These are phyloP conservation scores for Phalaenopsis aphrodite DNA, from an alignment of 106 monocot genomes.

Conservation along the genomic window DNA sequence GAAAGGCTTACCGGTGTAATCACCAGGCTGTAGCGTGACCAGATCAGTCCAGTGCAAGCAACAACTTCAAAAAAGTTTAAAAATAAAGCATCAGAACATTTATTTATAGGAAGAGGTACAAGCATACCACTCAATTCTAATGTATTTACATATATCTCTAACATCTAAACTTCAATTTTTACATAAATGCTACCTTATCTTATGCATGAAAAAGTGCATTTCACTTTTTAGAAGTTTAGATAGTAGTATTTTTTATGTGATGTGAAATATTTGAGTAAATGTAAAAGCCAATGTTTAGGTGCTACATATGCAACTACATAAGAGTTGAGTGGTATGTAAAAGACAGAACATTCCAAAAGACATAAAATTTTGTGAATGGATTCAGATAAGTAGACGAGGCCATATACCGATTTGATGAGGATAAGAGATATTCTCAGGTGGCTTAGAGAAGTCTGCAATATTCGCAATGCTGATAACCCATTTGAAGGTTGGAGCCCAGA, in stretches of 20 bases:
- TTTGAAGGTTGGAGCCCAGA: conserved; percentile 95
- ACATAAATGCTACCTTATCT: too few relatives aligned
- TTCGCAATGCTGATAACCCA: conserved; percentile 94
- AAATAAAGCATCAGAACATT: conserved; percentile 1
- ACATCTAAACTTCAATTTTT: too few relatives aligned
- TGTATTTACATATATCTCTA: too few relatives aligned
- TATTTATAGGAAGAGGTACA: not conserved
- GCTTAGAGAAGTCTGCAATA: conserved; percentile 71
- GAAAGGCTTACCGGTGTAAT: conserved; percentile 59
- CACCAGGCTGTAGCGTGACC: conserved; percentile 79
- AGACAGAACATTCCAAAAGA: not conserved
- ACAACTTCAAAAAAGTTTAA: conserved; percentile 45
- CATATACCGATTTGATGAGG: conserved; percentile 81
- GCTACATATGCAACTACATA: too few relatives aligned
- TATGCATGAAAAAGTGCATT: too few relatives aligned
- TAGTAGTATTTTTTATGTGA: too few relatives aligned
- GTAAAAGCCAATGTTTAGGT: too few relatives aligned
- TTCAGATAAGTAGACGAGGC: not conserved
- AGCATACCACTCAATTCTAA: too few relatives aligned
- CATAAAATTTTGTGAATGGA: not conserved
- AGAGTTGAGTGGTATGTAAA: not conserved
- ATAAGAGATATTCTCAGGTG: conserved; percentile 72
- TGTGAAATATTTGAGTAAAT: too few relatives aligned
- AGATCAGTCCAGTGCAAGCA: conserved; percentile 67
- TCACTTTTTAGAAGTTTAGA: too few relatives aligned